These are phyloP conservation scores for Apophysomyces ossiformis DNA, from an alignment of 371 early-diverging fungal species.

Conservation along the genomic window DNA sequence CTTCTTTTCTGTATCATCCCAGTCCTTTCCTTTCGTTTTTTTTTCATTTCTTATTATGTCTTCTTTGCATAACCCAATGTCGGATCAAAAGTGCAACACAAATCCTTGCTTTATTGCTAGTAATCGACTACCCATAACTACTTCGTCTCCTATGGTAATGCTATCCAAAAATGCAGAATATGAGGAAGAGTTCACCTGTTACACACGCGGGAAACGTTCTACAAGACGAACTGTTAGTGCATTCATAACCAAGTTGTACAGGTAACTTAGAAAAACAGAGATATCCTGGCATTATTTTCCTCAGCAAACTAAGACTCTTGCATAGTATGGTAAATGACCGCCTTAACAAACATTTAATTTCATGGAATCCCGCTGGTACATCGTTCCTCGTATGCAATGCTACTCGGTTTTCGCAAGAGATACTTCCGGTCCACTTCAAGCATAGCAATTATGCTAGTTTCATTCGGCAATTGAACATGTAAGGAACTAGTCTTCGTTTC, in stretches of 20 bases:
- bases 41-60: slow-evolving; percentile 5
- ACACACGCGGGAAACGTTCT: slow-evolving; percentile 5
- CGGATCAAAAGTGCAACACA: background rate
- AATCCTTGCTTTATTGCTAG: background rate
- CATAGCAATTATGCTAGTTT: slow-evolving; percentile 83
- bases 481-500: slow-evolving; percentile 47
- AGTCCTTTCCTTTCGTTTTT: background rate
- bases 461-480: slow-evolving; percentile 86
- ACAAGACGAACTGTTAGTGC: slow-evolving; percentile 25
- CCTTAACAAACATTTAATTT: slow-evolving; percentile 73
- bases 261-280: slow-evolving; percentile 15
- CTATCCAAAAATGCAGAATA: background rate
- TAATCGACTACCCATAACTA: background rate
- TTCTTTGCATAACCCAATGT: background rate
- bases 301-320: background rate
- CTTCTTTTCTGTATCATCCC: background rate
- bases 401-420: slow-evolving; percentile 78
- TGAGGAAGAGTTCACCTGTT: background rate
- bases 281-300: too few species aligned
- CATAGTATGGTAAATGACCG: slow-evolving; percentile 77
- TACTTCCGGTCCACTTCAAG: slow-evolving; percentile 80
- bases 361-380: slow-evolving; percentile 81
- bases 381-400: slow-evolving; percentile 90
- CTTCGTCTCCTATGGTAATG: background rate
- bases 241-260: slow-evolving; percentile 34